Evolutionary conservation across 768 basidiomycete genomes (phyloP).

Genomic region (Roridomyces roridus): DNA sequence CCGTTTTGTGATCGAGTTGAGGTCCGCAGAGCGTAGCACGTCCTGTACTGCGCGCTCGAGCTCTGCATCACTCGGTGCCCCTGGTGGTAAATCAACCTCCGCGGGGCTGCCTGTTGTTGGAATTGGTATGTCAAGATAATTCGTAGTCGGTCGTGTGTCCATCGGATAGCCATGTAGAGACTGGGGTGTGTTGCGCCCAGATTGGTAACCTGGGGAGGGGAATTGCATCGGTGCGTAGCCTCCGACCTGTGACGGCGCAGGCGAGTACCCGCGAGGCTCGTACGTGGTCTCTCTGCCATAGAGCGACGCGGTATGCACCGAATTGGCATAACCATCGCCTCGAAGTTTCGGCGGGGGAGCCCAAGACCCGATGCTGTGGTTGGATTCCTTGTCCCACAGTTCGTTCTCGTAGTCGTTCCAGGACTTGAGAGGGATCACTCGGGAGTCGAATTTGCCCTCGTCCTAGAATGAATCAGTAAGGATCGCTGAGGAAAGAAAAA

Average conservation of each 20-base stretch:
- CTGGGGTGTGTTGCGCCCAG: conserved; percentile 77
- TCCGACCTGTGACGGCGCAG: conserved; percentile 72
- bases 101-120: conserved; percentile 61
- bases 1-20: conserved; percentile 92
- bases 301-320: conserved; percentile 70
- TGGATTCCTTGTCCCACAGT: conserved; percentile 96
- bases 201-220: conserved; percentile 75
- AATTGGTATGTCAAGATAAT: conserved; percentile 78
- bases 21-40: conserved; percentile 78
- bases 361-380: conserved; percentile 95
- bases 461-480: too few relatives aligned
- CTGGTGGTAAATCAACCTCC: conserved; percentile 49
- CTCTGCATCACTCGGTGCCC: conserved; percentile 68
- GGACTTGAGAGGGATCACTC: conserved; percentile 91
- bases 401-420: conserved; percentile 99
- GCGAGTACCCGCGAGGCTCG: conserved; percentile 77
- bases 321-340: conserved; percentile 79
- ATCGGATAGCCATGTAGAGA: conserved; percentile 46
- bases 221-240: conserved; percentile 39
- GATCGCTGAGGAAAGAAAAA: too few relatives aligned
- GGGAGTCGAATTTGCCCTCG: conserved; percentile 96
- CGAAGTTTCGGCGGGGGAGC: conserved; percentile 76
- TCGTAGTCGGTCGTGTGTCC: conserved; percentile 71
- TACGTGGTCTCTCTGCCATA: conserved; percentile 91
- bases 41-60: conserved; percentile 78